A percentile compares a stretch with the other conserved stretches of the same genome.
These are phyloP conservation scores for Neoscytalidium dimidiatum DNA, from an alignment of 2,329 filamentous ascomycete species.

Conservation along the genomic window DNA sequence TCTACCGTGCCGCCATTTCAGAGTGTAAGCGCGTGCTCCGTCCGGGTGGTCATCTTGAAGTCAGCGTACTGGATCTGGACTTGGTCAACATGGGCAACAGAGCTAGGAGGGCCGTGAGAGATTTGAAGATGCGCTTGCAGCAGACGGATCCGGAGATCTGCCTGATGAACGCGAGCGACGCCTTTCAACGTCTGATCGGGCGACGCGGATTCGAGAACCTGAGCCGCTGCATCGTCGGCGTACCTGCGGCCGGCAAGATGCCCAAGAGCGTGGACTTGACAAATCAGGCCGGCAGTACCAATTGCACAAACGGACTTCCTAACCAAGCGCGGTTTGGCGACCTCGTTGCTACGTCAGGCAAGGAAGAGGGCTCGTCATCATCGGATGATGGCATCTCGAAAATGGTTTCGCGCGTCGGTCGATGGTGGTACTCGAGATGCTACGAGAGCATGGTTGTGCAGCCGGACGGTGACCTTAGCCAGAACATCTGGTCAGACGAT, in stretches of 20 bases:
- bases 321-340: conserved; percentile 62
- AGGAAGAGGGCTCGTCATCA: not conserved
- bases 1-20: conserved; percentile 70
- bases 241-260: conserved; percentile 65
- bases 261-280: conserved; percentile 28
- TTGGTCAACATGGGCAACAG: conserved; percentile 79
- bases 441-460: conserved; percentile 63
- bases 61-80: conserved; percentile 76
- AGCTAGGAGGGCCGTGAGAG: conserved; percentile 67
- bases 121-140: conserved; percentile 71
- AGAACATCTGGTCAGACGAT: conserved; percentile 78
- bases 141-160: conserved; percentile 60
- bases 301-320: not conserved
- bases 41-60: conserved; percentile 76
- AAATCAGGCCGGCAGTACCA: not conserved
- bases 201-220: conserved; percentile 70
- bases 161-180: conserved; percentile 53
- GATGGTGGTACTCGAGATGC: conserved; percentile 96
- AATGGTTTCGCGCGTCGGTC: conserved; percentile 86
- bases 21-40: conserved; percentile 78
- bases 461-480: conserved; percentile 36
- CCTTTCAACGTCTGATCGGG: conserved; percentile 65
- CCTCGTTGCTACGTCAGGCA: not conserved
- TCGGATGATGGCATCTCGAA: conserved; percentile 81
- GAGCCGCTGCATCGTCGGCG: conserved; percentile 75